Evolutionary conservation across 2,329 filamentous ascomycete genomes (phyloP), one percentile per base, ranked within the genome.

Genomic region (Pseudogymnoascus sp.): DNA sequence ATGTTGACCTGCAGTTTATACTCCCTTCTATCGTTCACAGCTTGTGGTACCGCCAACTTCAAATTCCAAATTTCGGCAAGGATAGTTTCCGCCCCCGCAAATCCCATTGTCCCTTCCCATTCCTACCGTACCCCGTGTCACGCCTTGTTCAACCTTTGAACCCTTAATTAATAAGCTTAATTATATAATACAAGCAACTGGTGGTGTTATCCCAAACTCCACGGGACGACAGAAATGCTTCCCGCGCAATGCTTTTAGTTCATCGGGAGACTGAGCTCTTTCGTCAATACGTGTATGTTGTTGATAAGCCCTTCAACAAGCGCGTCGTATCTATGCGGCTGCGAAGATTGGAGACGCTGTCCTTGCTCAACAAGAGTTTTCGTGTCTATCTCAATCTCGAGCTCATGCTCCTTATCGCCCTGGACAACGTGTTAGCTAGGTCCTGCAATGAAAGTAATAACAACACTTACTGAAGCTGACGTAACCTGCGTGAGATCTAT

Each of bases 401-500:
- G 80, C 75, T 95, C 91, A 71, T 93, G 90, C 67, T 89, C 87
- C 68, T 90, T 91, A 63, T 82, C 61, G 16, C 65, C 65, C 70
- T 72, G 23, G 8, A 4, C 11, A 38, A 8, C 38, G n/a, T 12
- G 50, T 68, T 62, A 67, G 64, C 33, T 23, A 11, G 2, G 53
- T 37, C 8, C 11, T 8, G 33, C 1, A 60, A 40, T 11, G 5
- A n/a, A 23, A 18, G 35, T 18, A n/a, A 18, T 11, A 31, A 12
- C 37, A 14, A 37, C 59, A 69, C 71, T 68, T 69, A 75, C 74
- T 67, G 72, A 72, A 8, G 66, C 63, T 33, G 65, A 35, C 10
- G 86, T 89, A 44, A 99, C 94, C 74, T 97, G 92, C 0, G 94
- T 99, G 60, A 99, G 79, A 75, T 99, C 94, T 69, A 99, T 83